phyloP scores from a whole-genome alignment of 1,284 basidiomycete genomes.

The Hemileia vastatrix region DNA sequence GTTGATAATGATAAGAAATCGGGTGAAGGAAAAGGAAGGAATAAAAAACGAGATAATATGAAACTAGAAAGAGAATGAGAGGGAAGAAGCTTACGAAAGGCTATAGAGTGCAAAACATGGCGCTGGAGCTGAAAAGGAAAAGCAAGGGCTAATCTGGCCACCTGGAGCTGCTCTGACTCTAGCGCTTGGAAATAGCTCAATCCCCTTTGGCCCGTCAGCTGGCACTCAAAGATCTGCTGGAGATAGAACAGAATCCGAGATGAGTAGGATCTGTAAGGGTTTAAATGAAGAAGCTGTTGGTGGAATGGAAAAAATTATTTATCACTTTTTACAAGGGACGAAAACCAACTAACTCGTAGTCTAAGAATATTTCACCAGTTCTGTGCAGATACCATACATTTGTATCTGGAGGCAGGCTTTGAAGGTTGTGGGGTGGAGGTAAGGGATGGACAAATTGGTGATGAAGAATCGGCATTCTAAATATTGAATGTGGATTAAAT shows the following conservation, averaged over 20 bases:
- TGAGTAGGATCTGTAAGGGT: constrained; percentile 9
- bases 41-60: too few species aligned
- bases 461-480: constrained; percentile 16
- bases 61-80: too few species aligned
- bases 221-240: constrained; percentile 16
- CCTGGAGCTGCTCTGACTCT: too few species aligned
- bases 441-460: constrained; percentile 1
- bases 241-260: constrained; percentile 16
- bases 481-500: too few species aligned
- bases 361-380: constrained; percentile 17
- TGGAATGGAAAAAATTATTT: neutral
- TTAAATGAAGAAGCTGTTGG: neutral
- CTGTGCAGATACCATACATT: constrained; percentile 8
- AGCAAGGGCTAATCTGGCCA: too few species aligned
- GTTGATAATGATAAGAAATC: too few species aligned
- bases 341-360: constrained; percentile 16
- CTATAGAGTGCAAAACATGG: too few species aligned
- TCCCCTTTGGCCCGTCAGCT: too few species aligned
- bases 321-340: neutral
- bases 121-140: too few species aligned
- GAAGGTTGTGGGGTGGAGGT: constrained; percentile 5
- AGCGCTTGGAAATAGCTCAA: too few species aligned
- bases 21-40: too few species aligned
- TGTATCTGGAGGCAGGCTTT: neutral
- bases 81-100: too few species aligned